Base-by-base conservation (phyloP, 345 rosid genomes). In the Camelina sativa region DNA sequence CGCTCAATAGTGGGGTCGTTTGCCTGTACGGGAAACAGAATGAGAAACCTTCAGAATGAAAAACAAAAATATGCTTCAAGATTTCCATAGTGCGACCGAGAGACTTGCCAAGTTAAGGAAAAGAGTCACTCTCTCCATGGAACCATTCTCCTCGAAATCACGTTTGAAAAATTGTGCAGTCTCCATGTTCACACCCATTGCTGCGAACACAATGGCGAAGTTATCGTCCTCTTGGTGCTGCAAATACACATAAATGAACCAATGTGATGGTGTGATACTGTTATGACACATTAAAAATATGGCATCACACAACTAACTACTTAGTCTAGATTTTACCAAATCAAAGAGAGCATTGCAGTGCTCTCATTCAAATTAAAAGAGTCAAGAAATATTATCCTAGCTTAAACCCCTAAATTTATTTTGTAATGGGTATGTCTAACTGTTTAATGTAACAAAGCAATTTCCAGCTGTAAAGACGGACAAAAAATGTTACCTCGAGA, bases 141-240 rank as follows among this genome's bases (percentile, higher is more conserved):
- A 92, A 22, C 97, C 97, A 75, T 90, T 92, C 79, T 89, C 96
- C 82, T 92, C 97, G 75, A 92, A 92, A 83, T 92, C 97, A 69
- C 97, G 96, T 80, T 92, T 92, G 79, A 90, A 90, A 76, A 92
- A 92, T 76, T 92, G 96, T 7, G 97, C 97, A 65, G 97, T 92
- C 81, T 92, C 97, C 97, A 92, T 92, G 82, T 92, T 92, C 58
- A 92, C 97, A 79, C 97, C 97, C 97, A 92, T 92, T 62, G 97
- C 97, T 61, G 98, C 98, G 62, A 92, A 92, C 22, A 92, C 98
- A 76, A 92, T 92, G 59, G 98, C 98, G 80, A 92, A 92, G 76
- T 92, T 92, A 81, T 92, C 96, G 69, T 92, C 96, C 74, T 83
- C 96, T 6, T 50, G 85, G 77, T 78, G 94, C 98, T 92, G 84